Evolutionary conservation across 1,284 basidiomycete species (phyloP).

Genomic region (Rhodotorula sp.): DNA sequence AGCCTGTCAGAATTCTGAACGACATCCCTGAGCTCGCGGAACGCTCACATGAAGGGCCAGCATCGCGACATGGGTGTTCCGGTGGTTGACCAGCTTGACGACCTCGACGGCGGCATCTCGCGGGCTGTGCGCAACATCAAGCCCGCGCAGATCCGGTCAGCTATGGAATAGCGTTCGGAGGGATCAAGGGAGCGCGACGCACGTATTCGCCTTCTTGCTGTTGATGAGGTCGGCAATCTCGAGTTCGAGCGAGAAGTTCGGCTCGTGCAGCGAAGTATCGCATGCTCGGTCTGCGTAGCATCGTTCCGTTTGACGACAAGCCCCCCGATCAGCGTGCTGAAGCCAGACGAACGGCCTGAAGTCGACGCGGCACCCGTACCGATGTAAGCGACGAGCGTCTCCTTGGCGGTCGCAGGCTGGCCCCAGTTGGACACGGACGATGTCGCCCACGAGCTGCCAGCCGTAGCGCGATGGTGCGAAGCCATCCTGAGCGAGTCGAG

Average conservation of each 20-base stretch:
- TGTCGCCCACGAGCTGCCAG: constrained; percentile 3
- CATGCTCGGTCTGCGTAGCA: constrained; percentile 66
- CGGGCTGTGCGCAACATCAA: constrained; percentile 55
- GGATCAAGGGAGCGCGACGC: constrained; percentile 47
- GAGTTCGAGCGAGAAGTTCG: constrained; percentile 87
- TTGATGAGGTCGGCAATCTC: constrained; percentile 81
- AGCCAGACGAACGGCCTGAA: background rate
- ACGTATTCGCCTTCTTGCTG: constrained; percentile 95
- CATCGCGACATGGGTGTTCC: constrained; percentile 83
- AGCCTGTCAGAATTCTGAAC: background rate
- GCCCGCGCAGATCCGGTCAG: too few relatives aligned
- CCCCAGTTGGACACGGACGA: background rate
- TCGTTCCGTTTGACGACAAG: rapidly evolving
- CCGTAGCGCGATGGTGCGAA: constrained; percentile 26
- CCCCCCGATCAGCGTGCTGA: background rate
- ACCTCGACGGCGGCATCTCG: constrained; percentile 83
- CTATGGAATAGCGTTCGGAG: too few relatives aligned
- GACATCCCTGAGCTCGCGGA: background rate
- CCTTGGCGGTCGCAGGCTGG: constrained; percentile 9
- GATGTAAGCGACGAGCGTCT: constrained; percentile 29
- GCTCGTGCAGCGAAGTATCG: constrained; percentile 78
- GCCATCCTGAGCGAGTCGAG: constrained; percentile 8
- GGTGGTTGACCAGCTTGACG: constrained; percentile 77
- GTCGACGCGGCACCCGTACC: constrained; percentile 14
- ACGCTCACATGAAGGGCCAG: constrained; percentile 57